A percentile compares a stretch with the other conserved stretches of the same genome.
Conservation (phyloP, 2,329 filamentous ascomycete genomes). For the Grosmannia huntii region DNA sequence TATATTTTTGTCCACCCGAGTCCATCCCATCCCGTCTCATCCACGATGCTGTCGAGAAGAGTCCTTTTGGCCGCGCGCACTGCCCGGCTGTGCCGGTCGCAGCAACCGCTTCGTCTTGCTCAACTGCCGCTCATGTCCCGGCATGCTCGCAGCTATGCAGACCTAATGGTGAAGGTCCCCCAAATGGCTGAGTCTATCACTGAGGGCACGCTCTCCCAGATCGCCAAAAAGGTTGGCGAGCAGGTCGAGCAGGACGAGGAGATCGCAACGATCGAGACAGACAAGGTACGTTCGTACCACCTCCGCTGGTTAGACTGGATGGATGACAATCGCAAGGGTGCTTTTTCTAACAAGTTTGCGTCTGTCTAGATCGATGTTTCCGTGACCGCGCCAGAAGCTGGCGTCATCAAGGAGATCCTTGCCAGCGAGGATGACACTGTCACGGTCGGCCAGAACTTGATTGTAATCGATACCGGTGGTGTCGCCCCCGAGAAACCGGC, state of each 20-base stretch:
- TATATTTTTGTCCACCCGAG: neutral
- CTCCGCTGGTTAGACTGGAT: neutral
- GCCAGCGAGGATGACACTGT: slow-evolving; percentile 94
- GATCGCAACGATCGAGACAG: slow-evolving; percentile 96
- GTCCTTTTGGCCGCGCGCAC: slow-evolving; percentile 16
- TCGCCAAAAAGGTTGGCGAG: slow-evolving; percentile 83
- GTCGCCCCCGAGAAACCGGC: slow-evolving; percentile 33
- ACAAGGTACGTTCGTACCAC: slow-evolving; percentile 55
- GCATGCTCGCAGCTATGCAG: slow-evolving; percentile 55
- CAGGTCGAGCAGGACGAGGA: slow-evolving; percentile 93
- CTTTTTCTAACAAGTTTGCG: neutral
- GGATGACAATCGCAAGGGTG: too few relatives aligned
- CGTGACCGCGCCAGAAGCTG: slow-evolving; percentile 85
- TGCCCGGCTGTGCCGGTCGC: slow-evolving; percentile 19
- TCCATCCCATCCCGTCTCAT: too few relatives aligned
- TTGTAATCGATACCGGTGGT: slow-evolving; percentile 72
- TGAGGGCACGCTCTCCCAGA: slow-evolving; percentile 93
- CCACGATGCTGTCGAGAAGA: slow-evolving; percentile 29
- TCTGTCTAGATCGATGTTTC: slow-evolving; percentile 76
- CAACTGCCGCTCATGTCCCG: slow-evolving; percentile 38
- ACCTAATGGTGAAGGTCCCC: slow-evolving; percentile 82
- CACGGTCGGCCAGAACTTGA: slow-evolving; percentile 80
- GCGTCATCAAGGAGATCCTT: slow-evolving; percentile 82
- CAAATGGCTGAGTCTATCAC: slow-evolving; percentile 98
- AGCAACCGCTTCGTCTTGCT: slow-evolving; percentile 29